Evolutionary conservation across 805 yeast species (phyloP), one percentile per base, ranked within the genome.

Genomic region (Candida peoriensis): DNA sequence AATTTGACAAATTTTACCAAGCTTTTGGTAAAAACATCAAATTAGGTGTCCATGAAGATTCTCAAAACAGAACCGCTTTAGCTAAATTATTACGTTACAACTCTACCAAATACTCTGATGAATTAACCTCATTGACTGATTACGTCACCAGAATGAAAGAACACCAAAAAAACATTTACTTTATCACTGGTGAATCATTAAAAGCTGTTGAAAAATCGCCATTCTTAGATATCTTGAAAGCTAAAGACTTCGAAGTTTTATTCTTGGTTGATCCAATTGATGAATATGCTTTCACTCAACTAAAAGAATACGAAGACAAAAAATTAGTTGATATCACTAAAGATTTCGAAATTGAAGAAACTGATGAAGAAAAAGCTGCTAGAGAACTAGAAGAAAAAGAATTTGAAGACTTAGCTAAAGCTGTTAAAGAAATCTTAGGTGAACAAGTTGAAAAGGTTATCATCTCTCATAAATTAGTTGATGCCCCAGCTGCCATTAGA

Each of bases 401-500:
- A 68, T 93, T 67, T 60, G 97, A 93, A 78, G 79, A 83, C 56
- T 82, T 93, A 64, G 85, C 97, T 61, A 85, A 81, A 69, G 90
- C 96, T 54, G 77, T 93, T 71, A 93, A 93, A 80, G 97, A 89
- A 64, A 74, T 93, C 62, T 80, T 93, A 58, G 98, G 97, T 63
- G 98, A 93, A 58, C 90, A 86, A 73, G 97, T 93, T 58, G 99
- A 93, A 77, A 93, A 93, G 78, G 98, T 94, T 69, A 88, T 89
- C 63, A 96, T 93, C 49, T 88, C 97, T 49, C 94, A 90, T 74
- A 88, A 87, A 72, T 79, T 93, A 62, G 87, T 89, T 57, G 97
- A 89, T 61, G 89, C 97, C 40, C 99, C 99, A 68, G 98, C 98
- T 66, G 98, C 98, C 55, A 93, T 93, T 66, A 88, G 98, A 80